These are phyloP conservation scores for Phyllosticta capitalensis DNA, from an alignment of 2,329 filamentous ascomycete genomes.

Conservation along the genomic window DNA sequence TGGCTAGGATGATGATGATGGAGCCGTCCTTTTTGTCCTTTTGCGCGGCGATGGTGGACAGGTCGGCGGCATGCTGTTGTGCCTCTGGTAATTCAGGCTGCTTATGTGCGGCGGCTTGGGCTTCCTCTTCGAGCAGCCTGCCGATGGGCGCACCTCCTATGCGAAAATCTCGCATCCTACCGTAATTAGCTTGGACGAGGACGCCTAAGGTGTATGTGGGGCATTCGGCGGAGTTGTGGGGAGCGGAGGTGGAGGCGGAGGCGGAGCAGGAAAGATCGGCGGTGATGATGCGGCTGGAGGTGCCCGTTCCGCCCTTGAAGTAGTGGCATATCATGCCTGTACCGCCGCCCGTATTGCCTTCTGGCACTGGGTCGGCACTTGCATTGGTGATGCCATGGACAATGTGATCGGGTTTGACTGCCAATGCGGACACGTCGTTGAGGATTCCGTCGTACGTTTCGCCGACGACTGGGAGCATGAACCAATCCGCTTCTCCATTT, in stretches of 20 bases:
- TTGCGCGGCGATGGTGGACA: slow-evolving; percentile 21
- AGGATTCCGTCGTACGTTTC: slow-evolving; percentile 57
- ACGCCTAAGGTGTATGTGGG: slow-evolving; percentile 48
- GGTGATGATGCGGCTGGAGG: slow-evolving; percentile 45
- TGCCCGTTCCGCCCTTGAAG: slow-evolving; percentile 60
- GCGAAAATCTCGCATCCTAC: slow-evolving; percentile 44
- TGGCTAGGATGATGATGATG: slow-evolving; percentile 52
- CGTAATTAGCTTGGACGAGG: slow-evolving; percentile 59
- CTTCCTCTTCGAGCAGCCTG: slow-evolving; percentile 40
- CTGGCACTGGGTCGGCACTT: slow-evolving; percentile 42
- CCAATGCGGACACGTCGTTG: slow-evolving; percentile 48
- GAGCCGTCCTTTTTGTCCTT: slow-evolving; percentile 51
- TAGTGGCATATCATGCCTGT: slow-evolving; percentile 58
- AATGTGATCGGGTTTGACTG: slow-evolving; percentile 46
- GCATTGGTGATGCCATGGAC: slow-evolving; percentile 45
- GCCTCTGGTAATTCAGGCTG: not conserved
- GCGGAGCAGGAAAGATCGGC: slow-evolving; percentile 8
- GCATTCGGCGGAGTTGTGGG: not conserved
- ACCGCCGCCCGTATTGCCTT: slow-evolving; percentile 58
- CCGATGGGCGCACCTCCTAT: slow-evolving; percentile 55
- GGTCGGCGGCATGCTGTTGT: slow-evolving; percentile 18
- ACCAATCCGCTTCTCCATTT: slow-evolving; percentile 41
- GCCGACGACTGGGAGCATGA: slow-evolving; percentile 47
- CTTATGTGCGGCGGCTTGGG: slow-evolving; percentile 30
- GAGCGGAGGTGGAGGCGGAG: slow-evolving; percentile 20